Evolutionary conservation across 805 yeast genomes (phyloP).

Genomic region (Starmerella gropengiesseri): DNA sequence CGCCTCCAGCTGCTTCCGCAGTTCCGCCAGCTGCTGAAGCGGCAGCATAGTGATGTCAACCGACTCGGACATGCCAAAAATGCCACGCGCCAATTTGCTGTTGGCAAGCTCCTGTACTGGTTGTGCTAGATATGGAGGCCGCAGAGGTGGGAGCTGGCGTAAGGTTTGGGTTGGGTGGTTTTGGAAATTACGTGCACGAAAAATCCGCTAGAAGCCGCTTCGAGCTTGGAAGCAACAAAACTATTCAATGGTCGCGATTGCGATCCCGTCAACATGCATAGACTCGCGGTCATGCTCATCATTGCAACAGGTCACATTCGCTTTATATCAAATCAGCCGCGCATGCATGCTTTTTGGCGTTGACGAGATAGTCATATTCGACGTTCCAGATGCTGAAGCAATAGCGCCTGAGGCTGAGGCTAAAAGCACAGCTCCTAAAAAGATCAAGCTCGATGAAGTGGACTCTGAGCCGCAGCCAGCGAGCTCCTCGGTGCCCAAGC

Average conservation of each 20-base stretch:
- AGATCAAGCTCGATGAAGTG: constrained; percentile 24
- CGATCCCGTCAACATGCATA: constrained; percentile 63
- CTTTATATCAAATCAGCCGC: constrained; percentile 69
- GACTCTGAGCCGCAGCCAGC: constrained; percentile 19
- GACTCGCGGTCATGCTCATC: constrained; percentile 45
- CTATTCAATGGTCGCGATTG: constrained; percentile 32
- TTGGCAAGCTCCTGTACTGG: too few species aligned
- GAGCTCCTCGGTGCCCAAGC: constrained; percentile 18
- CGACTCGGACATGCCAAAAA: constrained; percentile 10
- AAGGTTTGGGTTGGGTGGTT: neutral
- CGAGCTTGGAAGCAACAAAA: neutral
- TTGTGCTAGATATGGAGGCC: too few species aligned
- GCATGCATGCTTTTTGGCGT: constrained; percentile 60
- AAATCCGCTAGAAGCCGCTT: neutral
- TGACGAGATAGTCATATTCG: constrained; percentile 62
- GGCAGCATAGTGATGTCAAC: constrained; percentile 35
- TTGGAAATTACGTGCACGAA: neutral
- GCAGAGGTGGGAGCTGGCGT: neutral
- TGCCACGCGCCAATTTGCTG: too few species aligned
- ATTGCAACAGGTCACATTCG: constrained; percentile 60
- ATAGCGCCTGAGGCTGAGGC: constrained; percentile 21
- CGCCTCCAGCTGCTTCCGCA: constrained; percentile 70
- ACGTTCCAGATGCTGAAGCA: constrained; percentile 33
- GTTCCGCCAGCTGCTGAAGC: constrained; percentile 74
- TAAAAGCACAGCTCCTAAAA: constrained; percentile 28